Evolutionary conservation across 2,329 filamentous ascomycete species (phyloP).

Genomic region (Aspergillus sp.): DNA sequence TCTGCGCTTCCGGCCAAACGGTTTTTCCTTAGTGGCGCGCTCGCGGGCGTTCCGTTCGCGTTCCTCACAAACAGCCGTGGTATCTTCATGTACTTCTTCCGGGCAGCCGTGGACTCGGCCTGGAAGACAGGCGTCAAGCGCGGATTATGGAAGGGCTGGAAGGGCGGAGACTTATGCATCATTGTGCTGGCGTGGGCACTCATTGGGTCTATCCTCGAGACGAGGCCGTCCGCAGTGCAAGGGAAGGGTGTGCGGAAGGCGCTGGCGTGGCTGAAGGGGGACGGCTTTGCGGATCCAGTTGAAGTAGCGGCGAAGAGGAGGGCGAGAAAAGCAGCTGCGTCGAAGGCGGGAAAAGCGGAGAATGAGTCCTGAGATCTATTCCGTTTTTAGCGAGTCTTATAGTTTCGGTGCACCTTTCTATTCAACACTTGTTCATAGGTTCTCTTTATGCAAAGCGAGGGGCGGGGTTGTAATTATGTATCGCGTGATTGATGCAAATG

Average conservation of each 20-base stretch:
- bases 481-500: not conserved
- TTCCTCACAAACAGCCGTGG: slow-evolving; percentile 60
- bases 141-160: slow-evolving; percentile 80
- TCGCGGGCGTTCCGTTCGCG: slow-evolving; percentile 78
- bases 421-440: not conserved
- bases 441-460: not conserved
- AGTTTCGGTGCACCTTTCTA: not conserved
- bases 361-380: not conserved
- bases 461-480: not conserved
- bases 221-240: slow-evolving; percentile 66
- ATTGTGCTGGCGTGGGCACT: slow-evolving; percentile 78
- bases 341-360: slow-evolving; percentile 11
- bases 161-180: slow-evolving; percentile 79
- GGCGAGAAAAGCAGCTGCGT: slow-evolving; percentile 29
- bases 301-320: slow-evolving; percentile 47
- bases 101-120: slow-evolving; percentile 75
- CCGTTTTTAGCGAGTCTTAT: not conserved
- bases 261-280: slow-evolving; percentile 71
- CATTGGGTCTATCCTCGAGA: slow-evolving; percentile 76
- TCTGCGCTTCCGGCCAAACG: slow-evolving; percentile 76
- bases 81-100: slow-evolving; percentile 76
- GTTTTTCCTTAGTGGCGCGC: slow-evolving; percentile 84
- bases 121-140: slow-evolving; percentile 96
- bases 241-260: slow-evolving; percentile 70
- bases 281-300: slow-evolving; percentile 72